Evolutionary conservation across 192 early-diverging fungal genomes (phyloP), one percentile per base, ranked within the genome.

Genomic region (Mortierella hygrophila): DNA sequence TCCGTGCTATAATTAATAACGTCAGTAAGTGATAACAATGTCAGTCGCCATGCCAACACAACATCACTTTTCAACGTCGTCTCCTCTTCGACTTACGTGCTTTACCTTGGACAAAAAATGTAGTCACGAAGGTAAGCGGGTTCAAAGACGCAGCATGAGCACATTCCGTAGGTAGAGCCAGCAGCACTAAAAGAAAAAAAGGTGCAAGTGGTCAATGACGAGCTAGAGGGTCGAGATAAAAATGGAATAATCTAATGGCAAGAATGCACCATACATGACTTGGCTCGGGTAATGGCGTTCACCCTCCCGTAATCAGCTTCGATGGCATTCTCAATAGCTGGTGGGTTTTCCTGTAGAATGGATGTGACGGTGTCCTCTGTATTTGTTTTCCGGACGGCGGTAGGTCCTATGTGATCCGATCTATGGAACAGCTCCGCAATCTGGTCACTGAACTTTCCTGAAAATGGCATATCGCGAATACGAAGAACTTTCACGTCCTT

Each of bases 131-230:
- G 9, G 76, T 83, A 55, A 76, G 74, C 7, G 84, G 79, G 9
- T 72, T 81, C 74, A 86, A 74, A 6, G 79, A 68, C 11, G 76
- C 79, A 40, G 76, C 29, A 46, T 86, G 84, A 0, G 70, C 70
- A 63, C 84, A 78, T 42, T 74, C 49, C 11, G 79, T 74, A 21
- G 84, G 84, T 11, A 86, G 32, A 6, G 69, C 84, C 77, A 81
- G 23, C 7, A 35, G 21, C 35, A 37, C 21, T 52, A 13, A 41
- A 21, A 41, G 18, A 5, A 13, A 10, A 57, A 52, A 26, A 68
- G 49, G 16, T 5, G 18, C 16, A 1, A 26, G 10, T 32, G 60
- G 6, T 35, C 10, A 32, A 18, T 69, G 15, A 26, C 3, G 68
- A 26, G 5, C 6, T 1, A 26, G 7, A 70, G 8, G 37, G 35